Conservation (phyloP, 179 eudicot species). For the Dionaea muscipula region DNA sequence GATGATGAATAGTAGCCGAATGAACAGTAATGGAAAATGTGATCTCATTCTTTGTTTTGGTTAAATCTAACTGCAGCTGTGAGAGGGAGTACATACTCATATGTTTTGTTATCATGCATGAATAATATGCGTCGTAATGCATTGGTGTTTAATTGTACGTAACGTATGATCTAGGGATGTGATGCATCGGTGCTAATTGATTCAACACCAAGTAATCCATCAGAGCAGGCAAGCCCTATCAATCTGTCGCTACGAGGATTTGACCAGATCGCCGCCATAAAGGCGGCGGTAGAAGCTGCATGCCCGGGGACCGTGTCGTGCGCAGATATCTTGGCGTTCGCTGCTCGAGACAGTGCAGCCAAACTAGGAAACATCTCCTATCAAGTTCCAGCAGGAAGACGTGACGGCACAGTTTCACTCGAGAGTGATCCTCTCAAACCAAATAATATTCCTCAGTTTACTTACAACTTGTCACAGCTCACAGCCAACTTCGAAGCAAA, state of each 20-base stretch:
- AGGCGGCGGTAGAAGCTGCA: slow-evolving; percentile 6
- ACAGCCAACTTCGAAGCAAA: not conserved
- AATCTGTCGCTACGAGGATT: slow-evolving; percentile 5
- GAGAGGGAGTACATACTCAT: too few species aligned
- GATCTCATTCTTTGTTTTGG: too few species aligned
- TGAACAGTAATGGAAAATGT: too few species aligned
- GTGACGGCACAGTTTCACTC: not conserved
- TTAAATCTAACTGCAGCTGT: too few species aligned
- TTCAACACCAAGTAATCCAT: slow-evolving; percentile 3
- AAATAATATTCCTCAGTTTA: not conserved
- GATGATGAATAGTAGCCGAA: too few species aligned
- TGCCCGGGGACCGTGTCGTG: slow-evolving; percentile 6
- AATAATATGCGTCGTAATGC: too few species aligned
- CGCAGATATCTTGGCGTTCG: slow-evolving; percentile 10
- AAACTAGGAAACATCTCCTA: slow-evolving; percentile 7
- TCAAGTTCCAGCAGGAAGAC: slow-evolving; percentile 6
- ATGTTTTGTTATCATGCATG: not conserved
- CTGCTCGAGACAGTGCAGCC: slow-evolving; percentile 7
- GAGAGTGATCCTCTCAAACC: slow-evolving; percentile 1
- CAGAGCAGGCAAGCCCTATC: slow-evolving; percentile 5
- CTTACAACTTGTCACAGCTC: slow-evolving; percentile 1
- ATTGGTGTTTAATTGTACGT: not conserved
- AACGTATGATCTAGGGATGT: slow-evolving; percentile 3
- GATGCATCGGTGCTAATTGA: slow-evolving; percentile 10
- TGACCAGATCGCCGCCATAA: slow-evolving; percentile 5